phyloP scores from a whole-genome alignment of 192 early-diverging fungal genomes.

The Thoreauomyces humboldtii region DNA sequence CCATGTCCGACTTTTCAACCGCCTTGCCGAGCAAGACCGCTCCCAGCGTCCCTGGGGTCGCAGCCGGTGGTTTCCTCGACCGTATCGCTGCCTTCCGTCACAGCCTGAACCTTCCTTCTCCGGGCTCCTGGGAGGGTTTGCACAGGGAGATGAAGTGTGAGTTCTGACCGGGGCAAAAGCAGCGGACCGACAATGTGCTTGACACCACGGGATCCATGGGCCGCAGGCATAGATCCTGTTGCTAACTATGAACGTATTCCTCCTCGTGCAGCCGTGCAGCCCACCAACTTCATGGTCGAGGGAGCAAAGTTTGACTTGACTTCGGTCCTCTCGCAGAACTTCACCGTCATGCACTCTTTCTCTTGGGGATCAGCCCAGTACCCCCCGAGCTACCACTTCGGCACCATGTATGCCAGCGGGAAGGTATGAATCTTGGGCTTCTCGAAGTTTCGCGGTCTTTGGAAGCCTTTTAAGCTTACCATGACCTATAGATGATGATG shows the following conservation, averaged over 20 bases:
- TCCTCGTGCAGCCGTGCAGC: constrained; percentile 62
- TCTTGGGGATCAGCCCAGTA: constrained; percentile 71
- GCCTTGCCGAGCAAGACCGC: no score
- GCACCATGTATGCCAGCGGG: constrained; percentile 77
- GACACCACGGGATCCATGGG: background rate
- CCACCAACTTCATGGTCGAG: constrained; percentile 87
- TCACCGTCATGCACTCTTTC: constrained; percentile 93
- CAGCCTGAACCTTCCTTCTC: constrained; percentile 61
- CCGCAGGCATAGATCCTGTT: background rate
- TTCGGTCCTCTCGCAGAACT: constrained; percentile 89
- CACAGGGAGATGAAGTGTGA: constrained; percentile 79
- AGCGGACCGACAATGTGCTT: background rate
- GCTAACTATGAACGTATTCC: background rate
- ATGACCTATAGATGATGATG: constrained; percentile 73
- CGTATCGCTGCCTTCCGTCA: constrained; percentile 24
- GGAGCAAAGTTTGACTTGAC: constrained; percentile 92
- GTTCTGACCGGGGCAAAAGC: background rate
- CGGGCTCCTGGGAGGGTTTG: constrained; percentile 78
- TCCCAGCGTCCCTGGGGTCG: no score
- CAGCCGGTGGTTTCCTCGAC: constrained; percentile 15
- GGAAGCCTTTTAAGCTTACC: no score
- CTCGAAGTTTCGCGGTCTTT: no score
- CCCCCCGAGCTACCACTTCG: constrained; percentile 91
- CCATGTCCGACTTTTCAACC: no score
- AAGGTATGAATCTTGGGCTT: no score